Evolutionary conservation across 148 eudicot species (phyloP).

Genomic region (Chenopodium album): DNA sequence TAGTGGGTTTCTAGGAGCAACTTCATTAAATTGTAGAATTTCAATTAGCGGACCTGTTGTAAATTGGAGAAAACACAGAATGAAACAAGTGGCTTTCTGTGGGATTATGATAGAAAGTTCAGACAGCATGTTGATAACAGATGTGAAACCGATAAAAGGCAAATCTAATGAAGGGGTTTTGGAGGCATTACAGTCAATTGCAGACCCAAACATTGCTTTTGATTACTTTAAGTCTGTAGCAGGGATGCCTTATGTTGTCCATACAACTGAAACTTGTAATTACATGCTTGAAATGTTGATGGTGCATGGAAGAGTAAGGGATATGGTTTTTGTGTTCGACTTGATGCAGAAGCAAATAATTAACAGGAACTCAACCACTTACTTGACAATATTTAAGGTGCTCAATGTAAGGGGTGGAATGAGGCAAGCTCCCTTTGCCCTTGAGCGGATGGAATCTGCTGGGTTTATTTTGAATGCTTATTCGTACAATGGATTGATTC

Average conservation of each 20-base stretch:
- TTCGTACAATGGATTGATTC: conserved; percentile 87
- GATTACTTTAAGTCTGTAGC: conserved; percentile 55
- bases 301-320: conserved; percentile 44
- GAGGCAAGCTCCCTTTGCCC: conserved; percentile 67
- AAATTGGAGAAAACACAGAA: conserved; percentile 47
- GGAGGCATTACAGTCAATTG: conserved; percentile 47
- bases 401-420: conserved; percentile 72
- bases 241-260: conserved; percentile 55
- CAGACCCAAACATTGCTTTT: conserved; percentile 50
- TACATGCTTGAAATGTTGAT: conserved; percentile 80
- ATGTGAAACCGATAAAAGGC: conserved; percentile 26
- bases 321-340: conserved; percentile 80
- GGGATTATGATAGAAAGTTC: conserved; percentile 43
- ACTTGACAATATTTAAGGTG: conserved; percentile 69
- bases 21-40: conserved; percentile 25
- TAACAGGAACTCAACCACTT: conserved; percentile 69
- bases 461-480: conserved; percentile 79
- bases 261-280: conserved; percentile 82
- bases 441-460: conserved; percentile 51
- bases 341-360: conserved; percentile 93
- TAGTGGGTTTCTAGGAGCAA: conserved; percentile 19
- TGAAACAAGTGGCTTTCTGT: conserved; percentile 36
- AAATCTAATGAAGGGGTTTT: conserved; percentile 44
- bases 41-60: conserved; percentile 30
- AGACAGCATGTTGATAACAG: conserved; percentile 26